Evolutionary conservation across 2,329 filamentous ascomycete species (phyloP).

Genomic region (Arthrocladium fulminans): DNA sequence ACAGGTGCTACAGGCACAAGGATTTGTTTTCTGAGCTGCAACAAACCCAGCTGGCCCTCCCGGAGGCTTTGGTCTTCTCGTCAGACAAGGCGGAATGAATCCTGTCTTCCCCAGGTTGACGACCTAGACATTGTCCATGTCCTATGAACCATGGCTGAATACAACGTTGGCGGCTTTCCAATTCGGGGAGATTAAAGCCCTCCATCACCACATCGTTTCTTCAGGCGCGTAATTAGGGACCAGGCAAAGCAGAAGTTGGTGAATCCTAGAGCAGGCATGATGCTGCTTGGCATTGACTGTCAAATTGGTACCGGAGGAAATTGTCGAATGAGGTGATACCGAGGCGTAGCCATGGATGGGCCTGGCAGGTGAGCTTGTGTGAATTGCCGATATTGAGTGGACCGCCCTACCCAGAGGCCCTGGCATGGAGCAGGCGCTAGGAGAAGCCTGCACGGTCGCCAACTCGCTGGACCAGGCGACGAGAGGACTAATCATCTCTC

Average conservation of each 20-base stretch:
- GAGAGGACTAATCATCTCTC: background rate
- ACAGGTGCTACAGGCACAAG: background rate
- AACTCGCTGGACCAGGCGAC: background rate
- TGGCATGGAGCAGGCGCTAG: background rate
- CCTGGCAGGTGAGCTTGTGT: background rate
- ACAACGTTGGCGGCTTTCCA: background rate
- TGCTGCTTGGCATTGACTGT: slow-evolving; percentile 1
- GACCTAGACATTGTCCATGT: background rate
- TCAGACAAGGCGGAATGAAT: background rate
- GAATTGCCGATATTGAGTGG: background rate
- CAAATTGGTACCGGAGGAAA: background rate
- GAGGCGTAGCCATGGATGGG: background rate
- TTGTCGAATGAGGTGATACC: background rate
- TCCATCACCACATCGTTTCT: background rate
- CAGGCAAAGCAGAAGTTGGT: background rate
- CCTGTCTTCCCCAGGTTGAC: background rate
- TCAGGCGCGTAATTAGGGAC: background rate
- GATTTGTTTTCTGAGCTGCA: background rate
- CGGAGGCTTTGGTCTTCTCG: background rate
- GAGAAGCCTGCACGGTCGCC: background rate
- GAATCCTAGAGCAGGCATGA: background rate
- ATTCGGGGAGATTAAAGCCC: background rate
- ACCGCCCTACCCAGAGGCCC: background rate
- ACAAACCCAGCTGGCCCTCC: background rate
- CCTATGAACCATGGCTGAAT: background rate